Base-by-base conservation (phyloP, 2,329 filamentous ascomycete genomes). In the Magnaporthiopsis rhizophila region DNA sequence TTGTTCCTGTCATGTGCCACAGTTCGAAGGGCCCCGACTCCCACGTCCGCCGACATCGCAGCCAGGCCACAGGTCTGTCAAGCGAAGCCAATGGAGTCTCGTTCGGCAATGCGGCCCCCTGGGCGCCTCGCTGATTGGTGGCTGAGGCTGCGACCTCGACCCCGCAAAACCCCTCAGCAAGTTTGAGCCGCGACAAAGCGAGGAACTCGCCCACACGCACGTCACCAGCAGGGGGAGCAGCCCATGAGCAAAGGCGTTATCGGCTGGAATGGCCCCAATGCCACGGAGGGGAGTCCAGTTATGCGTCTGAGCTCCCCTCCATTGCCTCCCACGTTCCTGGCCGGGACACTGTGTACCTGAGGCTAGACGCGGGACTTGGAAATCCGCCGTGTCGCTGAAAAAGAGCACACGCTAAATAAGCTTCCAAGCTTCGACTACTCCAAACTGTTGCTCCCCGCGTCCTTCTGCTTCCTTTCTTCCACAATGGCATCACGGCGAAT, bases 171-270 rank as follows among this genome's bases (percentile, higher is more conserved):
- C 60, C 36, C 26, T 61, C 18, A 38, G 24, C 18, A 38, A 8
- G 32, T 65, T 65, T 65, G 64, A 72, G 72, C 72, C 72, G 72
- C 65, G 64, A 68, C 64, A 73, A 73, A 72, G 68, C 72, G 72
- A 65, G 60, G 45, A 26, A n/a, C 45, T 21, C 45, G 21, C 4
- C 36, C 45, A 50, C 45, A 53, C 7, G 45, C 45, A 53, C n/a
- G 45, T 53, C 45, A 24, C 45, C 21, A 21, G 18, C 45, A 24
- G 7, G 6, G n/a, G 45, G 45, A 53, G 18, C 21, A 11, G 9
- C 45, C 45, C 21, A n/a, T 24, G n/a, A 24, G 45, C n/a, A 24
- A 53, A 24, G 9, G 45, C 45, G 45, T 7, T 53, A 53, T 53
- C 45, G 45, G 45, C n/a, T 21, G 45, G 45, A 7, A 21, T n/a